phyloP scores from a whole-genome alignment of 805 yeast species.

The Cyberlindnera euphorbiae region DNA sequence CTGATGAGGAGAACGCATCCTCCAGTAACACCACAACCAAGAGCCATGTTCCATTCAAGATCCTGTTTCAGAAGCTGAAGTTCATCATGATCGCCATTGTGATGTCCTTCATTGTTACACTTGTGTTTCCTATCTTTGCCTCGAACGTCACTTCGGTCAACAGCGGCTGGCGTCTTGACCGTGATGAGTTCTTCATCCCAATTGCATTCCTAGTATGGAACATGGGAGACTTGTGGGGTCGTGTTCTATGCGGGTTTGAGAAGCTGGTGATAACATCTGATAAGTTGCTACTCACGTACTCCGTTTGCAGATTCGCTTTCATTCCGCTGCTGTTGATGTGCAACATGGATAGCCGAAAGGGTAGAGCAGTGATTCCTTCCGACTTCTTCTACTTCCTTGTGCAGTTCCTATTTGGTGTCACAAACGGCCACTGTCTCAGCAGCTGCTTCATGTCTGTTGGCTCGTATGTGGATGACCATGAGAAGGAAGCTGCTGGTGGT shows the following conservation, averaged over 20 bases:
- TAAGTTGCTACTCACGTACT: slow-evolving; percentile 43
- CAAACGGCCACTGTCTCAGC: slow-evolving; percentile 83
- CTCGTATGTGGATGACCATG: slow-evolving; percentile 52
- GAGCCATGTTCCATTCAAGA: slow-evolving; percentile 51
- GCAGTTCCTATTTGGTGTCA: slow-evolving; percentile 77
- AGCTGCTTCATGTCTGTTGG: slow-evolving; percentile 77
- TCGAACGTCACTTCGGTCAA: slow-evolving; percentile 54
- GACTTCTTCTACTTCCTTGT: slow-evolving; percentile 64
- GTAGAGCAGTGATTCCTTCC: slow-evolving; percentile 35
- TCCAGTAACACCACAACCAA: slow-evolving; percentile 5
- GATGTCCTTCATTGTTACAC: slow-evolving; percentile 65
- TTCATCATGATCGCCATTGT: slow-evolving; percentile 67
- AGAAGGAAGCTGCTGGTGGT: slow-evolving; percentile 92
- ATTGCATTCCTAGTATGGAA: slow-evolving; percentile 84
- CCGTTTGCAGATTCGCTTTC: slow-evolving; percentile 51
- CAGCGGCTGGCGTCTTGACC: slow-evolving; percentile 20
- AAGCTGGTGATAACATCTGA: slow-evolving; percentile 40
- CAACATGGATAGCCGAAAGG: slow-evolving; percentile 35
- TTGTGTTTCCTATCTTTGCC: slow-evolving; percentile 89
- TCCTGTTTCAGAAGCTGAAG: slow-evolving; percentile 58
- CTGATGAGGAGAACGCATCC: slow-evolving; percentile 9
- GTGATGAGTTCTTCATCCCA: slow-evolving; percentile 55
- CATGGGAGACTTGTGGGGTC: slow-evolving; percentile 77
- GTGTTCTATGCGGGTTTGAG: slow-evolving; percentile 57
- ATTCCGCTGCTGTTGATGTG: slow-evolving; percentile 72